Percentiles rank a stretch among this genome's conserved stretches.
These are phyloP conservation scores for Globisporangium cystogenes DNA, from an alignment of 352 stramenopile species.

Conservation along the genomic window DNA sequence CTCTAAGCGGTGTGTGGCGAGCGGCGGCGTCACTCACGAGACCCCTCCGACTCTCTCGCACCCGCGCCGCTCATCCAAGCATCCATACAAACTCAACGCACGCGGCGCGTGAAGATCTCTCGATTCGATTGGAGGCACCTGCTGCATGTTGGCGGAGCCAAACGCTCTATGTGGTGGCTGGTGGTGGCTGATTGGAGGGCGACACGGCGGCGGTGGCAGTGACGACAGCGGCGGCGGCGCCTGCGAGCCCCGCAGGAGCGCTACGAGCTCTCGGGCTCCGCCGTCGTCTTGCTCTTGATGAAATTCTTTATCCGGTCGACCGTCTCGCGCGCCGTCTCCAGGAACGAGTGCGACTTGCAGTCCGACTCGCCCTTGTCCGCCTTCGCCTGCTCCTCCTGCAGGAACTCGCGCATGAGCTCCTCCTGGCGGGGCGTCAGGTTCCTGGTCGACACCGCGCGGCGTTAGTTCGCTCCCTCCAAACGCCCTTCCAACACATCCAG, in stretches of 20 bases:
- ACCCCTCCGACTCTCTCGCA: no score
- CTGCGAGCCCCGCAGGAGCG: neutral
- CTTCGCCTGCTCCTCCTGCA: slow-evolving; percentile 82
- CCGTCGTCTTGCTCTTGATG: slow-evolving; percentile 57
- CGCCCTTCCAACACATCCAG: no score
- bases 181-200: no score
- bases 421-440: slow-evolving; percentile 92
- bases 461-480: neutral
- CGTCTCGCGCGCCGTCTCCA: slow-evolving; percentile 70
- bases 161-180: neutral
- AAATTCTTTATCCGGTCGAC: slow-evolving; percentile 89
- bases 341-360: slow-evolving; percentile 83
- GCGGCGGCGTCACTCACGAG: no score
- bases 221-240: no score
- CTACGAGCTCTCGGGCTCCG: slow-evolving; percentile 7
- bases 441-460: slow-evolving; percentile 15
- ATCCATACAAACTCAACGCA: neutral
- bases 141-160: neutral
- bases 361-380: slow-evolving; percentile 61
- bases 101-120: neutral
- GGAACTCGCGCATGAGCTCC: slow-evolving; percentile 95
- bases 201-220: no score
- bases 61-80: no score
- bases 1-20: slow-evolving; percentile 43
- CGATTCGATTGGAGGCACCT: neutral